phyloP scores from a whole-genome alignment of 768 basidiomycete species.

The Leccinum olivaceopallidum region DNA sequence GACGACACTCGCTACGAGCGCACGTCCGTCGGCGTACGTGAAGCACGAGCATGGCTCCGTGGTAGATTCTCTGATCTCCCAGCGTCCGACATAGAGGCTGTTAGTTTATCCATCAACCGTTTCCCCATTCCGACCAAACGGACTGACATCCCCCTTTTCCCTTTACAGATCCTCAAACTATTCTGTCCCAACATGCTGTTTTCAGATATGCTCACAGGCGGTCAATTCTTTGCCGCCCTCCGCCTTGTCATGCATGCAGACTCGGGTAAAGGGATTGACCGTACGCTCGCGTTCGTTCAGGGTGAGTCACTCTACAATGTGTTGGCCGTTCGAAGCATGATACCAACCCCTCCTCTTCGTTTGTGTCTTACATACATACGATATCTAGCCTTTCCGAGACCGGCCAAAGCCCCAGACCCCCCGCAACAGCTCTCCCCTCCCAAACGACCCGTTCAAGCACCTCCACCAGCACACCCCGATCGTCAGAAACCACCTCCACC shows the following conservation, averaged over 20 bases:
- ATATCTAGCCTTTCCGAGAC: slow-evolving; percentile 20
- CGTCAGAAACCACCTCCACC: slow-evolving; percentile 25
- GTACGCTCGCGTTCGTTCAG: slow-evolving; percentile 72
- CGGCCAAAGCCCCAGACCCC: slow-evolving; percentile 7
- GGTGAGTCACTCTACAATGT: slow-evolving; percentile 44
- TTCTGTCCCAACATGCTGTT: slow-evolving; percentile 58
- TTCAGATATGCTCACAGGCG: slow-evolving; percentile 57
- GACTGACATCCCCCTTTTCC: slow-evolving; percentile 1
- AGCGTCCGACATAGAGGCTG: slow-evolving; percentile 56
- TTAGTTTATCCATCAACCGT: slow-evolving; percentile 34
- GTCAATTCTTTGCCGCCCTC: slow-evolving; percentile 77
- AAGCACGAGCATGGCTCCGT: slow-evolving; percentile 73
- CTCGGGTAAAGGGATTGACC: slow-evolving; percentile 61
- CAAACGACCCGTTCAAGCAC: slow-evolving; percentile 24
- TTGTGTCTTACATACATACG: neutral
- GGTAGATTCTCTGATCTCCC: slow-evolving; percentile 63
- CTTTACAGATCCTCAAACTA: slow-evolving; percentile 58
- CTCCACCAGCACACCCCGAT: slow-evolving; percentile 30
- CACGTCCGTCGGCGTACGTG: slow-evolving; percentile 56
- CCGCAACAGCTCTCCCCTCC: slow-evolving; percentile 21
- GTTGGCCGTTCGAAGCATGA: neutral
- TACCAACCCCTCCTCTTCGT: neutral
- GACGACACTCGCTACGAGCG: slow-evolving; percentile 56
- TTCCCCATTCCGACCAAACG: neutral
- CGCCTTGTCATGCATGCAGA: slow-evolving; percentile 64